Base-by-base conservation (phyloP, 345 rosid species). In the Pistacia vera region DNA sequence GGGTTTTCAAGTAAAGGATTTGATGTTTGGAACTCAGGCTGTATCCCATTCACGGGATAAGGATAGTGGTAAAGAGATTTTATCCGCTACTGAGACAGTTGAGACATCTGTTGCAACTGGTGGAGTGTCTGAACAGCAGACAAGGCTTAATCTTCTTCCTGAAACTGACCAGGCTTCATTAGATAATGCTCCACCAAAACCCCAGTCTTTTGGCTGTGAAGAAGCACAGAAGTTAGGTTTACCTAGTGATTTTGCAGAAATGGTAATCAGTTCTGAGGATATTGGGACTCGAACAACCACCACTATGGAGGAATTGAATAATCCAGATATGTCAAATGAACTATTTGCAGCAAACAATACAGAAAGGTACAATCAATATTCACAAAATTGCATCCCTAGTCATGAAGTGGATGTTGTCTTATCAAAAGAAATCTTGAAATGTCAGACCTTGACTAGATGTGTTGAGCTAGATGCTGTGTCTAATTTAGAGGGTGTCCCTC, bases 1-100 rank as follows among this genome's bases (percentile, higher is more conserved):
- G 35, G 88, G 91, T 66, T 89, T 91, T 76, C 88, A 28, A 70
- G 80, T 89, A 22, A 79, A 74, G 78, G 84, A 83, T 79, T 64
- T 85, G 77, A 77, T 83, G 12, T 64, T 81, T 71, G 81, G 81
- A 81, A 75, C 76, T 49, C 81, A 64, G 67, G 65, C 83, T 28
- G 76, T 77, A 58, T 58, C 79, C 58, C 83, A 38, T 46, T 68
- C 75, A 57, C 68, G 44, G 62, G 77, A 66, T 20, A 69, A 30
- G 57, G 75, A 66, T 25, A 70, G 68, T 58, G 70, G 80, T 41
- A 73, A 44, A 18, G 77, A 2, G 44, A 22, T 57, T 78, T 41
- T 71, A 57, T 67, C 64, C 54, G 67, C 72, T 16, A 8, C 67
- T 38, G 69, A 56, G 83, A 25, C 71, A 62, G 71, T 72, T 78